Base-by-base conservation (phyloP, 1,284 basidiomycete species). In the Puccinia novopanici region DNA sequence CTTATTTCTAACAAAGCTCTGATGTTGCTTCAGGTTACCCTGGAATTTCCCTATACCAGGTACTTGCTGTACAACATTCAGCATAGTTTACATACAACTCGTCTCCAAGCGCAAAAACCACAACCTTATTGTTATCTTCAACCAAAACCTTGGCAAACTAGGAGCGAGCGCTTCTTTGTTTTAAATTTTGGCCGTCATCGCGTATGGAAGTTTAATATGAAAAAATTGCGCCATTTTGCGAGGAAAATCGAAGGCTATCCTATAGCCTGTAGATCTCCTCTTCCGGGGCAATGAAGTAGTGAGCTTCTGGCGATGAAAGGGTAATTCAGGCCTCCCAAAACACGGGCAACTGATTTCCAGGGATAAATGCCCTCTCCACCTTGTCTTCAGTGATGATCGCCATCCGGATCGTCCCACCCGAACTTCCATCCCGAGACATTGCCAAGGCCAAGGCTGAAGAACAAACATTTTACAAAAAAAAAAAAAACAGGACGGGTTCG, bases 361-460 rank as follows among this genome's bases (percentile, higher is more conserved):
- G 94, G 13, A 99, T 89, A 86, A 99, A 99, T 83, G 94, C 86
- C 81, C 97, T 88, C 88, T 98, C 93, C 19, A 97, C 95, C 40
- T 91, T 91, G 75, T 91, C 92, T 86, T 97, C 91, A 19, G 93
- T 95, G 85, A 99, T 98, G 74, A 98, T 92, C 83, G 92, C 94
- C 92, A 99, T 93, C 74, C 97, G 92, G 84, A 99, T 96, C 70
- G 94, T 93, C 85, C 97, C 97, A 82, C 97, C 97, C 48, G 95
- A 98, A 0, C 94, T 97, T 19, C 97, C 97, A 87, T 99, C 97
- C 86, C 97, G 91, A 67, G 94, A 90, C 97, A 99, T 99, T 1
- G 97, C 97, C 71, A 99, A 89, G 10, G 94, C 88, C 75, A 99
- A 90, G 3, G 97, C 96, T 96, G 83, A 6, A 19, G 71, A 48